Evolutionary conservation across 139 green algal genomes (phyloP).

Genomic region (Tetraselmis striata): DNA sequence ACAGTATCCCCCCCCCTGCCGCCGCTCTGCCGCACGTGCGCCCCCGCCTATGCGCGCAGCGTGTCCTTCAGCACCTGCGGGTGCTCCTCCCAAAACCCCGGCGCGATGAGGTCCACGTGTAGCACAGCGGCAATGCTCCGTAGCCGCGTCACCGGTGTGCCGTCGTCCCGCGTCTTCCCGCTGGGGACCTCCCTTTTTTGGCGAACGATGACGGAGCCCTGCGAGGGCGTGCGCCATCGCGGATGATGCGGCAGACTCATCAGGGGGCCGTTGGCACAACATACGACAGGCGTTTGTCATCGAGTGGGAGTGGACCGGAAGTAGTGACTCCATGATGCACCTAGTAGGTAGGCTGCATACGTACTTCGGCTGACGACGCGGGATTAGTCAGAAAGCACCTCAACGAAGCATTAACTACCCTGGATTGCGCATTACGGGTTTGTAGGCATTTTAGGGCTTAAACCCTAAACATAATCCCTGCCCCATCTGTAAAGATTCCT

Average conservation of each 20-base stretch:
- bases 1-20: no score
- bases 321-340: no score
- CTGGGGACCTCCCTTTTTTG: conserved; percentile 16
- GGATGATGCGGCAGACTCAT: no score
- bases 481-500: conserved; percentile 7
- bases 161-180: conserved; percentile 47
- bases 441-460: not conserved
- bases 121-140: conserved; percentile 32
- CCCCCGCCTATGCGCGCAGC: no score
- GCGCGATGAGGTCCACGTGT: conserved; percentile 81
- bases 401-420: not conserved
- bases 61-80: conserved; percentile 54
- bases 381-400: not conserved
- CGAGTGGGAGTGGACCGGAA: no score
- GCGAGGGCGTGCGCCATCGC: not conserved
- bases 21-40: no score
- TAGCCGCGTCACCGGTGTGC: conserved; percentile 39
- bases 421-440: no score
- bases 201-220: conserved; percentile 58
- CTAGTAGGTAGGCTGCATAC: no score
- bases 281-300: no score
- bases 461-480: not conserved
- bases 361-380: not conserved
- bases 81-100: conserved; percentile 73
- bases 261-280: no score